Evolutionary conservation across 345 rosid genomes (phyloP), one percentile per base, ranked within the genome.

Genomic region (Lepidium sativum): DNA sequence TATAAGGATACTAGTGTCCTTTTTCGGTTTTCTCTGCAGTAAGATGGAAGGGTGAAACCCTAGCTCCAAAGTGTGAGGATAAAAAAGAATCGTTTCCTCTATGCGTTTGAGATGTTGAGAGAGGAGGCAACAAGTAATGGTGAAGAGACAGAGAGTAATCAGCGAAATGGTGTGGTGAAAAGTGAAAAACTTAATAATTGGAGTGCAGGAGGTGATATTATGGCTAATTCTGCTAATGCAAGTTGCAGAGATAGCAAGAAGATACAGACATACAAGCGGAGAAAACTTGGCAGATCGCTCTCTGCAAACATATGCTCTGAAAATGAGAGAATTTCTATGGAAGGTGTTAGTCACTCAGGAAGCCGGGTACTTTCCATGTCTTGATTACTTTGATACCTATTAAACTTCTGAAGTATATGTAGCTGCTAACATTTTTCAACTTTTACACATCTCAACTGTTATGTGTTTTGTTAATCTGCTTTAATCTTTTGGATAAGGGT

Each of bases 191-290:
- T 71, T 69, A 72, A 9, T 66, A 75, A 68, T 68, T 78, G 85
- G 64, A 73, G 63, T 78, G 69, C 21, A 17, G 63, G 33, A 29
- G 58, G 54, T 54, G 68, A 62, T 63, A 60, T 45, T 54, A 73
- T 64, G 43, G 74, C 62, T 71, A 74, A 73, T 67, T 68, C 74
- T 67, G 75, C 69, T 33, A 68, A 80, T 29, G 75, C 77, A 32
- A 73, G 79, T 61, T 81, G 84, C 1, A 74, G 77, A 20, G 76
- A 55, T 43, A 53, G 74, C 45, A 83, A 72, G 63, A 70, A 68
- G 37, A 25, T 88, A 14, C 83, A 63, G 51, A 85, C 87, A 6
- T 90, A 88, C 76, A 94, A 88, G 86, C 84, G 99, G 75, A 78
- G 92, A 25, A 88, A 74, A 79, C 71, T 41, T 31, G 68, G 62